Evolutionary conservation across 2,329 filamentous ascomycete species (phyloP), one percentile per base, ranked within the genome.

Genomic region (Penicillium sp.): DNA sequence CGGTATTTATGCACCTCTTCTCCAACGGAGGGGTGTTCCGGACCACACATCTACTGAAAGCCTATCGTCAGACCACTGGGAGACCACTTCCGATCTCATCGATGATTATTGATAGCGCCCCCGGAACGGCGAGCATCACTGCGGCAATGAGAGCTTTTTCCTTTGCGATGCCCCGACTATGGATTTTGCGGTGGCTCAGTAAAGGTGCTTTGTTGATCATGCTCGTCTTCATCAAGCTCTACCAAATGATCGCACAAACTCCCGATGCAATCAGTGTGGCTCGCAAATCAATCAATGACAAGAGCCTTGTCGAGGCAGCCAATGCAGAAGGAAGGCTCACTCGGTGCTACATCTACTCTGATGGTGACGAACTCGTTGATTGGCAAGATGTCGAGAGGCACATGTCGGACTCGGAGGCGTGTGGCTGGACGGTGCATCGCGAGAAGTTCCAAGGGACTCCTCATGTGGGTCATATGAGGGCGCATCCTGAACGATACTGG

Each of bases 1-100:
- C 66, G 5, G 58, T 66, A 8, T 65, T 73, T 28, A 52, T 77
- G 7, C 75, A 78, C 58, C 61, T 72, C 47, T 78, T 78, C 62
- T 77, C 74, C 24, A 76, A 78, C 49, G 76, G 75, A 26, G 76
- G 76, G 12, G 60, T 69, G 18, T 66, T 68, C 43, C 70, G 70
- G 5, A 61, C 66, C 3, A 61, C 60, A 4, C 59, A 67, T 26
- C 51, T 78, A 5, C 67, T 75, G 2, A 51, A 58, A 12, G 53
- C 61, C 8, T 77, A 74, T 56, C 65, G 55, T 5, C 38, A 54
- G 12, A 52, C 55, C 1, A 71, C 64, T 1, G 65, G 66, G 0
- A 48, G 51, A 1, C 50, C 66, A 4, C 47, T 77, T 4, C 71
- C 70, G 3, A 50, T 73, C 4, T 68, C 65, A 2, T 68, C 66